Evolutionary conservation across 176 grass and related monocot genomes (phyloP).

Genomic region (Typha latifolia): DNA sequence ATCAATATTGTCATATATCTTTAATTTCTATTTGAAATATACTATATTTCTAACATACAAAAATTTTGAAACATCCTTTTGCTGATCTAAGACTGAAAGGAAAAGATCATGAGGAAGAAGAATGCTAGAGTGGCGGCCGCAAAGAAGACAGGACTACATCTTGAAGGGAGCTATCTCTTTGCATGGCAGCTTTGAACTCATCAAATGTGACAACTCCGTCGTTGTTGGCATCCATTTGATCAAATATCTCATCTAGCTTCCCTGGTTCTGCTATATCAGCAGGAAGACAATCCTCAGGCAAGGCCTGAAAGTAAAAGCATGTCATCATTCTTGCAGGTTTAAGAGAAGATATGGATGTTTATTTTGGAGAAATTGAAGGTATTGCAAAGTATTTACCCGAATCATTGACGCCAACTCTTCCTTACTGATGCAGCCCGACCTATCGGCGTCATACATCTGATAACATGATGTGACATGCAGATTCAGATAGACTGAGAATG

Average conservation of each 20-base stretch:
- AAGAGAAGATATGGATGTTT: background rate
- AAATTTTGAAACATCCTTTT: no score
- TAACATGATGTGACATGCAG: background rate
- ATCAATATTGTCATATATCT: no score
- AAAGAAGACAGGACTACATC: constrained; percentile 58
- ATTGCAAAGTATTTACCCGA: constrained; percentile 27
- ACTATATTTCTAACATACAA: no score
- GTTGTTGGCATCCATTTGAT: constrained; percentile 51
- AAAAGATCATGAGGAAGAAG: no score
- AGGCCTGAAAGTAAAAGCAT: constrained; percentile 20
- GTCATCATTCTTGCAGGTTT: background rate
- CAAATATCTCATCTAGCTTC: constrained; percentile 69
- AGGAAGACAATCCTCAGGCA: constrained; percentile 59
- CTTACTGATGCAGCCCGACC: constrained; percentile 69
- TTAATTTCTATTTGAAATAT: no score
- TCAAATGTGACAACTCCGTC: constrained; percentile 61
- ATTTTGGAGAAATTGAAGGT: background rate
- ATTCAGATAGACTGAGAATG: background rate
- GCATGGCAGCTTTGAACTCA: constrained; percentile 72
- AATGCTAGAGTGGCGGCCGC: constrained; percentile 5
- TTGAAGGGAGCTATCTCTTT: constrained; percentile 56
- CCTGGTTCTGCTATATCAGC: constrained; percentile 60
- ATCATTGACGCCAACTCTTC: constrained; percentile 71
- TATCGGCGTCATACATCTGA: constrained; percentile 62
- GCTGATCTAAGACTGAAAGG: no score